A percentile compares a stretch with the other conserved stretches of the same genome.
These are phyloP conservation scores for Ophioceras dolichostomum DNA, from an alignment of 2,329 filamentous ascomycete genomes.

Conservation along the genomic window DNA sequence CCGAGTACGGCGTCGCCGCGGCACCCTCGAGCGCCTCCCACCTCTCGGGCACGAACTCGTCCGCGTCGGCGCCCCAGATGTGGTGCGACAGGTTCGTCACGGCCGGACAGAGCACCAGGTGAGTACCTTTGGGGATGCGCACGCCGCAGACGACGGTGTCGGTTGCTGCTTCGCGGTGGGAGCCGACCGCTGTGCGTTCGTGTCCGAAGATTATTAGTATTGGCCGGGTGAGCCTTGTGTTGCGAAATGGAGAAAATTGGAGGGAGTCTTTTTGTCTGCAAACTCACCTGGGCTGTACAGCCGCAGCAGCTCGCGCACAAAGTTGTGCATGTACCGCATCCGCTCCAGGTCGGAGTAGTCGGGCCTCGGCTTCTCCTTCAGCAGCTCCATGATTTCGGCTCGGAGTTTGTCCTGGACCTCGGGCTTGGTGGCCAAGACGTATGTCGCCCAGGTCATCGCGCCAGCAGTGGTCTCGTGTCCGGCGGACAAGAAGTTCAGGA, in stretches of 20 bases:
- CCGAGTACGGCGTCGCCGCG: constrained; percentile 16
- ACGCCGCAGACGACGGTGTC: constrained; percentile 12
- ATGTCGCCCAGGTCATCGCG: constrained; percentile 19
- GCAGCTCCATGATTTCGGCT: constrained; percentile 21
- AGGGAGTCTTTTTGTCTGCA: neutral
- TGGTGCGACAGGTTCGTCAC: constrained; percentile 9
- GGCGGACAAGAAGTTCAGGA: constrained; percentile 12
- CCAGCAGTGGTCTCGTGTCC: constrained; percentile 22
- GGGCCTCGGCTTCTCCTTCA: constrained; percentile 18
- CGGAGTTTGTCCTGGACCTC: constrained; percentile 19
- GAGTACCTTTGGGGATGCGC: constrained; percentile 12
- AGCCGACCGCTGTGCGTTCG: constrained; percentile 2
- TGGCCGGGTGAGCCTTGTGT: neutral
- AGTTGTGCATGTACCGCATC: constrained; percentile 20
- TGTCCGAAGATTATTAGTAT: neutral
- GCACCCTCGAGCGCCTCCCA: constrained; percentile 11
- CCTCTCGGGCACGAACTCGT: constrained; percentile 11
- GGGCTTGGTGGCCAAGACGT: constrained; percentile 17
- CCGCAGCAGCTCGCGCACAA: constrained; percentile 21
- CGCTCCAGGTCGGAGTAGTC: constrained; percentile 4
- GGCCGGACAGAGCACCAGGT: constrained; percentile 10
- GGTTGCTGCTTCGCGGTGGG: constrained; percentile 5
- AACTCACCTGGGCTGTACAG: constrained; percentile 17
- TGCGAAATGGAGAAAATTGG: neutral
- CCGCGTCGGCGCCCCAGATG: constrained; percentile 14